phyloP scores from a whole-genome alignment of 257 asterid genomes.

The Nicotiana attenuata region DNA sequence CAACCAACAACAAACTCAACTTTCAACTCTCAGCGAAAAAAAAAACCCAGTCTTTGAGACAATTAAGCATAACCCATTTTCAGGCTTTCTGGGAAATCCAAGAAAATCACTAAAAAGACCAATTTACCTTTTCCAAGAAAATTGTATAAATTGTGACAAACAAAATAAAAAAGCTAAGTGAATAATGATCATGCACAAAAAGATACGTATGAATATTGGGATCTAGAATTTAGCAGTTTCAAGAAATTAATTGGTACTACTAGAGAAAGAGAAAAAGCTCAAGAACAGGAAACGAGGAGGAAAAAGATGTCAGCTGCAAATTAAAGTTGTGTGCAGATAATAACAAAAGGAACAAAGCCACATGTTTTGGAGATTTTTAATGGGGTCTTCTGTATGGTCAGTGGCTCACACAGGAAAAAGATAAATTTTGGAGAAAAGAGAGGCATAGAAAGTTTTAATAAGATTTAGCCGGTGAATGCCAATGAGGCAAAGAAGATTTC shows the following conservation, averaged over 20 bases:
- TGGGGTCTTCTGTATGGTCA: conserved; percentile 12
- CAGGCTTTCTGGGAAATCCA: neutral
- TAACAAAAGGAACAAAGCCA: conserved; percentile 26
- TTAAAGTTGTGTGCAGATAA: conserved; percentile 16
- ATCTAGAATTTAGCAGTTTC: conserved; percentile 10
- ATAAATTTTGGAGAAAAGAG: neutral
- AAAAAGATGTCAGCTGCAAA: neutral
- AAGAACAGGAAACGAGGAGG: neutral
- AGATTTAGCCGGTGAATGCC: neutral
- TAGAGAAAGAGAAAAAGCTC: conserved; percentile 8
- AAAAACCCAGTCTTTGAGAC: neutral
- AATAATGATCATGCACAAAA: conserved; percentile 13
- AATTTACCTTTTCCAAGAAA: neutral
- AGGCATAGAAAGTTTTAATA: conserved; percentile 22
- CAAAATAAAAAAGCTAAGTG: conserved; percentile 5
- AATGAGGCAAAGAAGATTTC: neutral
- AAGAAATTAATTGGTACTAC: conserved; percentile 11
- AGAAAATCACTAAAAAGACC: neutral
- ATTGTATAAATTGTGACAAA: neutral
- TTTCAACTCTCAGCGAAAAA: neutral
- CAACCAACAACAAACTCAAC: neutral
- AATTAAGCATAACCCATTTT: neutral
- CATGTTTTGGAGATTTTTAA: conserved; percentile 19
- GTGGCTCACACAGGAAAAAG: conserved; percentile 19
- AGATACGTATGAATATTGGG: conserved; percentile 13